Evolutionary conservation across 148 eudicot species (phyloP).

Genomic region (Dysphania ambrosioides): DNA sequence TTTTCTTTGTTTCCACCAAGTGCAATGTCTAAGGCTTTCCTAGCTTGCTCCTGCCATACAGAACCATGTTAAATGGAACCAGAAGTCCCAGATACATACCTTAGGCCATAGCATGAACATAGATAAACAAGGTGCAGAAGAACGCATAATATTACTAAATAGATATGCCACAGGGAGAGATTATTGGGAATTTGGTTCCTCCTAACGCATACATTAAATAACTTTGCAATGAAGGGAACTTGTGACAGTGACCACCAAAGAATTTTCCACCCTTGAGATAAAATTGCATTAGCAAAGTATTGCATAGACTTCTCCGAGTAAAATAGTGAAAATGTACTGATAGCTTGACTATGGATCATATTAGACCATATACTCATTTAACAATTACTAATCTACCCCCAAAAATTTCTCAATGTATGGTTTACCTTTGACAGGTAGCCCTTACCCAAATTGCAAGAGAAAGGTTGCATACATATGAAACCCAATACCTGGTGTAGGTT

Average conservation of each 20-base stretch:
- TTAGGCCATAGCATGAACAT: background rate
- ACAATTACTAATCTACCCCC: background rate
- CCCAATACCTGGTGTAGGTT: background rate
- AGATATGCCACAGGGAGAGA: background rate
- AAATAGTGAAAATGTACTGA: background rate
- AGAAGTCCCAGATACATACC: background rate
- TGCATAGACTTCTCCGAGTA: background rate
- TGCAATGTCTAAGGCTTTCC: slow-evolving; percentile 88
- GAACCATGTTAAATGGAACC: slow-evolving; percentile 5
- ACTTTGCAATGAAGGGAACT: too few species aligned
- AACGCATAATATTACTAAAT: background rate
- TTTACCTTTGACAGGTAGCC: background rate
- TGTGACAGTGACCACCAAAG: too few species aligned
- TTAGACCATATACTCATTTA: too few species aligned
- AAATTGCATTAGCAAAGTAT: too few species aligned
- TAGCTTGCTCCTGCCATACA: slow-evolving; percentile 65
- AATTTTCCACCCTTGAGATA: too few species aligned
- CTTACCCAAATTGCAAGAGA: background rate
- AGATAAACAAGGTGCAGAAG: background rate
- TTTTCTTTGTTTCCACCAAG: slow-evolving; percentile 75
- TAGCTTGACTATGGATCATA: background rate
- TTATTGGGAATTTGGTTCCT: too few species aligned
- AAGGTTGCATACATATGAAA: background rate
- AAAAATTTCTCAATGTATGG: background rate
- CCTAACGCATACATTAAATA: too few species aligned